phyloP scores from a whole-genome alignment of 768 basidiomycete genomes.

The Russula sp. region DNA sequence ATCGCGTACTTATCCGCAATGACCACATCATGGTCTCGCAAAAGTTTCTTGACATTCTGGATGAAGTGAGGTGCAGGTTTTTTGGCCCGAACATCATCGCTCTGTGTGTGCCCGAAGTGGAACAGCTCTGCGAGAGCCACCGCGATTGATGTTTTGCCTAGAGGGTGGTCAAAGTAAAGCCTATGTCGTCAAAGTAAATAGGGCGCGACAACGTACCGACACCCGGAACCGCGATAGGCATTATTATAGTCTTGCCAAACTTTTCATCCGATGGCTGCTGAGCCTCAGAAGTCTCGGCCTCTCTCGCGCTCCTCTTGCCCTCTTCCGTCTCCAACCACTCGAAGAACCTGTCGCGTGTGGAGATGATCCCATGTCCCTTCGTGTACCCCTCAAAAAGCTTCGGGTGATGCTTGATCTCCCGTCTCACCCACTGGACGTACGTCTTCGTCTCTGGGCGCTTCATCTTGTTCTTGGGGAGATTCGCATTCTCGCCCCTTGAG shows the following conservation, averaged over 20 bases:
- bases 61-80: conserved; percentile 52
- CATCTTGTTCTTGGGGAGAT: conserved; percentile 59
- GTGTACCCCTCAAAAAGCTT: conserved; percentile 52
- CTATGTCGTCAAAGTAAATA: not conserved
- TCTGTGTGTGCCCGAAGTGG: conserved; percentile 86
- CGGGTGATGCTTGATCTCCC: conserved; percentile 59
- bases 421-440: conserved; percentile 79
- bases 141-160: conserved; percentile 36
- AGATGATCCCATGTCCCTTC: conserved; percentile 80
- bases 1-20: conserved; percentile 66
- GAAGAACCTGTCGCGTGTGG: conserved; percentile 72
- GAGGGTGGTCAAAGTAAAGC: not conserved
- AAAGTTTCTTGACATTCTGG: conserved; percentile 57
- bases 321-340: conserved; percentile 51
- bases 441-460: conserved; percentile 66
- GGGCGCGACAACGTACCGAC: conserved; percentile 55
- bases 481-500: conserved; percentile 28
- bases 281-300: conserved; percentile 26
- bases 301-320: conserved; percentile 29
- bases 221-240: conserved; percentile 88
- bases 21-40: conserved; percentile 66
- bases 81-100: conserved; percentile 63
- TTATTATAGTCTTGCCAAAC: conserved; percentile 71
- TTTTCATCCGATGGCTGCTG: conserved; percentile 21
- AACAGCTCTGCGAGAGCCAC: conserved; percentile 77